Evolutionary conservation across 2,329 filamentous ascomycete species (phyloP).

Genomic region (Grosmannia huntii): DNA sequence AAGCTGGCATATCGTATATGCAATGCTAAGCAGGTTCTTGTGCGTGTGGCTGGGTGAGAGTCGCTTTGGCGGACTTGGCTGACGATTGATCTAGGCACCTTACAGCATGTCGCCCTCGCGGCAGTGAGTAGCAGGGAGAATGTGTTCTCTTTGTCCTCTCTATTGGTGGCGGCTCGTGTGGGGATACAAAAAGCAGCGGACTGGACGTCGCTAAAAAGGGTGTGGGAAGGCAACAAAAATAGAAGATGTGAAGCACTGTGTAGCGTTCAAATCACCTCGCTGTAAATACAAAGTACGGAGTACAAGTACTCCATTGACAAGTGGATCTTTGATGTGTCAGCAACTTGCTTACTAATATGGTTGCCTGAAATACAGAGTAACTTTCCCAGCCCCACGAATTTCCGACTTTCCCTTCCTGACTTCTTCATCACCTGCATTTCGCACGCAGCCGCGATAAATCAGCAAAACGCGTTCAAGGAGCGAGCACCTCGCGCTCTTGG

Average conservation of each 20-base stretch:
- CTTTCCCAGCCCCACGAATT: neutral
- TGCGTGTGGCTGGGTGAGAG: conserved; percentile 32
- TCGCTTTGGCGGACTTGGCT: neutral
- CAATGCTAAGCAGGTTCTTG: conserved; percentile 89
- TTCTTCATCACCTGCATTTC: neutral
- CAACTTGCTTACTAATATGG: too few species aligned
- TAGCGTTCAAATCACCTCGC: too few species aligned
- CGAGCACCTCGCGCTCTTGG: neutral
- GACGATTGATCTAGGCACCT: conserved; percentile 39
- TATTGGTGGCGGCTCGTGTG: neutral
- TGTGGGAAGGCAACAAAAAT: too few species aligned
- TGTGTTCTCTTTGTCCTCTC: neutral
- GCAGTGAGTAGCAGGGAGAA: neutral
- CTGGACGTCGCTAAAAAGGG: too few species aligned
- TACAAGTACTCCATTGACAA: too few species aligned
- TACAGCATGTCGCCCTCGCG: conserved; percentile 55
- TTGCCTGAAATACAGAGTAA: too few species aligned
- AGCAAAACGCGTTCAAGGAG: neutral
- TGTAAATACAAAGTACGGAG: too few species aligned
- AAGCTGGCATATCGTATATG: conserved; percentile 91
- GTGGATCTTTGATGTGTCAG: too few species aligned
- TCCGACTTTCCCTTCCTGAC: neutral
- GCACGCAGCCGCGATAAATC: neutral
- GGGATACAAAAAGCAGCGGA: neutral
- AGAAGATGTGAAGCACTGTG: too few species aligned